Evolutionary conservation across 2,329 filamentous ascomycete genomes (phyloP).

Genomic region (Sporothrix brasiliensis): DNA sequence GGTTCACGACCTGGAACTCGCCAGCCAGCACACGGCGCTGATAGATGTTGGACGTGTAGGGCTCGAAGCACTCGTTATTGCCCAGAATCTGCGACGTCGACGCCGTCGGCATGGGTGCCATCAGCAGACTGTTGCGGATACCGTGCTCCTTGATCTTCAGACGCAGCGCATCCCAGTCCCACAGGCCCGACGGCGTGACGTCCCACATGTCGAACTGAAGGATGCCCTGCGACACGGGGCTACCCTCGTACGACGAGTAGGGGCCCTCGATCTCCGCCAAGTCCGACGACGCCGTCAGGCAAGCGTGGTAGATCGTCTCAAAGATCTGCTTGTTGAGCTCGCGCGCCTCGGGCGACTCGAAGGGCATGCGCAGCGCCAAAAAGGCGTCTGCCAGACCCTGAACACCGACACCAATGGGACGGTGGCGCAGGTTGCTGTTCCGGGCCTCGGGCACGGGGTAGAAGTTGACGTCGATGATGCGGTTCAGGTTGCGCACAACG

Average conservation of each 20-base stretch:
- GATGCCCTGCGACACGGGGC: slow-evolving; percentile 89
- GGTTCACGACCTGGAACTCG: slow-evolving; percentile 99
- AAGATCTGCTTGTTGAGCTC: slow-evolving; percentile 98
- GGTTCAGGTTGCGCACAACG: slow-evolving; percentile 93
- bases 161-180: slow-evolving; percentile 93
- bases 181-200: slow-evolving; percentile 87
- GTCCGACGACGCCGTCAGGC: slow-evolving; percentile 84
- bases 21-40: slow-evolving; percentile 95
- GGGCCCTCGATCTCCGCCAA: slow-evolving; percentile 80
- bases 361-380: slow-evolving; percentile 92
- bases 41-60: slow-evolving; percentile 99
- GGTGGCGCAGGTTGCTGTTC: slow-evolving; percentile 96
- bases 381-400: slow-evolving; percentile 98
- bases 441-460: slow-evolving; percentile 94
- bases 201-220: slow-evolving; percentile 99
- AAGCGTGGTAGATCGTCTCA: slow-evolving; percentile 98
- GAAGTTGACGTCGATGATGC: slow-evolving; percentile 97
- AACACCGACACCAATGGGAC: slow-evolving; percentile 94
- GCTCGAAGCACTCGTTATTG: slow-evolving; percentile 99
- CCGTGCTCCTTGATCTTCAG: slow-evolving; percentile 89
- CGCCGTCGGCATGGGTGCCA: slow-evolving; percentile 97
- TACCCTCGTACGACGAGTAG: slow-evolving; percentile 90
- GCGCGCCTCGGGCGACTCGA: slow-evolving; percentile 92
- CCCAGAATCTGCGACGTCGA: slow-evolving; percentile 97
- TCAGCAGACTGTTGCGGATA: slow-evolving; percentile 90